phyloP scores from a whole-genome alignment of 345 rosid genomes.

The Eucalyptus erythrocorys region DNA sequence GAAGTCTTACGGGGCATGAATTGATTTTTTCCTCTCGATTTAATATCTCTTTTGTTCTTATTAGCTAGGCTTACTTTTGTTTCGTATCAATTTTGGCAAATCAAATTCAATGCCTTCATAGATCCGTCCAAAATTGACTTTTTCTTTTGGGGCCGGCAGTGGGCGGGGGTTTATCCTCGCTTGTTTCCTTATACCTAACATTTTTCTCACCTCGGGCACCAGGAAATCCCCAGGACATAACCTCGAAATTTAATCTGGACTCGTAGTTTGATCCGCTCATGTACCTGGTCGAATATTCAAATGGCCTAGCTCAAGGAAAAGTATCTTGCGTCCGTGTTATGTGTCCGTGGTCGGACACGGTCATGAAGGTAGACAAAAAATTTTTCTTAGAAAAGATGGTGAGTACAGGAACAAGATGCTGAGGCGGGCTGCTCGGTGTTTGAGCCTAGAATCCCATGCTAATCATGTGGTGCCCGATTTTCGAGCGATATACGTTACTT shows the following conservation, averaged over 20 bases:
- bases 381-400: background rate
- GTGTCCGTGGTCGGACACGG: too few species aligned
- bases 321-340: too few species aligned
- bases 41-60: constrained; percentile 12
- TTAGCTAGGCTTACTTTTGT: constrained; percentile 19
- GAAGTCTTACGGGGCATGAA: background rate
- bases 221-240: background rate
- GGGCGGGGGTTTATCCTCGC: background rate
- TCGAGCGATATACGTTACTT: background rate
- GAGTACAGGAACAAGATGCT: background rate
- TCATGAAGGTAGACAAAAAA: background rate
- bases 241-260: background rate
- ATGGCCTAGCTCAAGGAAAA: background rate
- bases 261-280: background rate
- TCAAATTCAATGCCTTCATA: background rate
- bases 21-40: constrained; percentile 2
- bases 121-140: background rate
- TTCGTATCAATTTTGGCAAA: background rate
- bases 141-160: background rate
- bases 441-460: background rate
- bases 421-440: background rate
- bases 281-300: background rate
- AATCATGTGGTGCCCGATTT: background rate
- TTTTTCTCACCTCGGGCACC: background rate
- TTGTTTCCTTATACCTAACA: background rate